phyloP scores from a whole-genome alignment of 2,329 filamentous ascomycete species.

The Macrophomina tecta region DNA sequence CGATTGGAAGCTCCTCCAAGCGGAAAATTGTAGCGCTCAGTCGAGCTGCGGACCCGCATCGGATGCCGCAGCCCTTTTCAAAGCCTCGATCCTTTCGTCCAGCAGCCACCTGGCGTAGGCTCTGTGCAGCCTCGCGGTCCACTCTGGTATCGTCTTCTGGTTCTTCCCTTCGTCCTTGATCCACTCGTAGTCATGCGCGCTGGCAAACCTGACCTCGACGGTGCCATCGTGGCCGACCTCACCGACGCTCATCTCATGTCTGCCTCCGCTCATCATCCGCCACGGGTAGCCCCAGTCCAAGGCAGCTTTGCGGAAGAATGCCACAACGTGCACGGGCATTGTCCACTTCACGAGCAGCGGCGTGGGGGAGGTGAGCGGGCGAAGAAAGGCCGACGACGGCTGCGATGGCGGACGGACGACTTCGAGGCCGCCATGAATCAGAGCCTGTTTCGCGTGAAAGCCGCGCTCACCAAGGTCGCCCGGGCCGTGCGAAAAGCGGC shows the following conservation, averaged over 20 bases:
- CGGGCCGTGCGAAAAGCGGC: neutral
- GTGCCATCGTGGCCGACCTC: neutral
- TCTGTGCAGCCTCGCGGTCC: conserved; percentile 15
- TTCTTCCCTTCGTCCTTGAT: conserved; percentile 6
- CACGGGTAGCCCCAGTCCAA: conserved; percentile 23
- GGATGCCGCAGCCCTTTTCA: conserved; percentile 3
- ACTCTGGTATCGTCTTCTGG: conserved; percentile 24
- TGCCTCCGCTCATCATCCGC: conserved; percentile 24
- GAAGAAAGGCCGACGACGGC: conserved; percentile 1
- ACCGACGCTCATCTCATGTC: conserved; percentile 20
- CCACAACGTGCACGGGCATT: neutral
- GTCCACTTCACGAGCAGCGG: conserved; percentile 21
- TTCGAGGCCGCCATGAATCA: conserved; percentile 12
- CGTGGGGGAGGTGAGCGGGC: neutral
- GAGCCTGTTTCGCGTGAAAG: neutral
- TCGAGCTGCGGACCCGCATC: neutral
- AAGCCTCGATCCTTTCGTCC: conserved; percentile 16
- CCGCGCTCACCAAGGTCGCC: conserved; percentile 25
- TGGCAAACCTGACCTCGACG: conserved; percentile 22
- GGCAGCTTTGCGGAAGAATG: neutral
- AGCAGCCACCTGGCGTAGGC: conserved; percentile 20
- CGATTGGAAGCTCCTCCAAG: neutral
- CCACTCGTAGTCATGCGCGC: conserved; percentile 23
- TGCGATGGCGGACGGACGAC: conserved; percentile 12
- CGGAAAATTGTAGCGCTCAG: neutral